Evolutionary conservation across 2,329 filamentous ascomycete species (phyloP), one percentile per base, ranked within the genome.

Genomic region (Fusarium algeriense): DNA sequence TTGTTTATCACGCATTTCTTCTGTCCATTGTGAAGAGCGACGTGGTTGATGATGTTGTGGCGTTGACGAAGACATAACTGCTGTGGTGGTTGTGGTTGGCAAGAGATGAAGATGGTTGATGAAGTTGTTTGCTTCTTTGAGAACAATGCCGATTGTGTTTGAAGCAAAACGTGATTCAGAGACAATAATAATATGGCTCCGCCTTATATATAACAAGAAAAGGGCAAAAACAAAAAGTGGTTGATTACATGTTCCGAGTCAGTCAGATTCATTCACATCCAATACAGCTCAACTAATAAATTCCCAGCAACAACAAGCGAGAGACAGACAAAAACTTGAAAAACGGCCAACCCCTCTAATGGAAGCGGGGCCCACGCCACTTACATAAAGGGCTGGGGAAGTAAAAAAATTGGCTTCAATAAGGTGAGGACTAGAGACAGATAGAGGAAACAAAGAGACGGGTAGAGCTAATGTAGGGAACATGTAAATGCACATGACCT

Each of bases 1-100:
- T 77, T 90, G 88, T 9, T 83, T 83, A 76, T 90, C 87, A 73
- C 87, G 86, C 86, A 88, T 88, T 64, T 82, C 78, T 23, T 81
- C 70, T 1, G 86, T 87, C 77, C 87, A 86, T 55, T 72, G 69
- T 60, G 70, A 52, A 56, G 60, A 55, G 58, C 34, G 81, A 38
- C 40, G 40, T 43, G 32, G 35, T 52, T 67, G 38, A 43, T 60
- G 88, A 90, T 77, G 58, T 43, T 73, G 61, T 50, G 53, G 54
- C 17, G 69, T 67, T 44, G 69, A 66, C 28, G 70, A 71, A 50
- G 70, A 60, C 67, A 73, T 73, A 30, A 30, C 30, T 20, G 43
- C 30, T 49, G 15, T 61, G 63, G 28, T n/a, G 35, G 32, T 57
- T 41, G 50, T 40, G 48, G 40, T 50, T 37, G n/a, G 60, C 23